A percentile compares a stretch with the other conserved stretches of the same genome.
These are phyloP conservation scores for Ligustrum vulgare DNA, from an alignment of 257 asterid species.

Conservation along the genomic window DNA sequence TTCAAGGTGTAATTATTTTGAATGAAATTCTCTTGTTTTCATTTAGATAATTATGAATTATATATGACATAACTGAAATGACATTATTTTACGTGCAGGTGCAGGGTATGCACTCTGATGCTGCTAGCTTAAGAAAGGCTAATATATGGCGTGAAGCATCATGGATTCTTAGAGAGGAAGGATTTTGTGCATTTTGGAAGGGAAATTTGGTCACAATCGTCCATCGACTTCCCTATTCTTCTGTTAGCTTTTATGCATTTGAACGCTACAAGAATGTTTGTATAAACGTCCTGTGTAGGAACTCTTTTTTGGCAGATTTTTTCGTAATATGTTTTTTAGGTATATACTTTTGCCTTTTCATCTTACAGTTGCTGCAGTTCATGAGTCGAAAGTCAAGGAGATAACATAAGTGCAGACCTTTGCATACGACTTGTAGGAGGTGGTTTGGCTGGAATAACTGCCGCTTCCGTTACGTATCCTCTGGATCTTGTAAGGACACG, in stretches of 20 bases:
- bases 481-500: constrained; percentile 87
- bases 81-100: constrained; percentile 35
- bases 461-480: constrained; percentile 83
- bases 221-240: constrained; percentile 83
- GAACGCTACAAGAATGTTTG: constrained; percentile 89
- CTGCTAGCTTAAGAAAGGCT: constrained; percentile 54
- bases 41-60: not conserved
- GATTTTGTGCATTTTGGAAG: constrained; percentile 81
- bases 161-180: constrained; percentile 70
- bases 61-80: not conserved
- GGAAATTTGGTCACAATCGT: constrained; percentile 87
- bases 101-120: constrained; percentile 77
- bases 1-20: not conserved
- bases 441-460: constrained; percentile 87
- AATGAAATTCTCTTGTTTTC: not conserved
- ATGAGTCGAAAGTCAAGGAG: constrained; percentile 60
- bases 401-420: constrained; percentile 58
- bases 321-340: not conserved
- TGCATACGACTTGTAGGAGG: constrained; percentile 77
- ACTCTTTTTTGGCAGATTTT: not conserved
- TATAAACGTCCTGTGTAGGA: constrained; percentile 49
- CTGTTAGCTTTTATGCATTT: constrained; percentile 78
- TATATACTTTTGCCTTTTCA: not conserved
- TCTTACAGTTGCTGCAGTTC: constrained; percentile 51
- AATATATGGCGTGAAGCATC: constrained; percentile 72